Evolutionary conservation across 2,329 filamentous ascomycete species (phyloP), one percentile per base, ranked within the genome.

Genomic region (Cladophialophora psammophila): DNA sequence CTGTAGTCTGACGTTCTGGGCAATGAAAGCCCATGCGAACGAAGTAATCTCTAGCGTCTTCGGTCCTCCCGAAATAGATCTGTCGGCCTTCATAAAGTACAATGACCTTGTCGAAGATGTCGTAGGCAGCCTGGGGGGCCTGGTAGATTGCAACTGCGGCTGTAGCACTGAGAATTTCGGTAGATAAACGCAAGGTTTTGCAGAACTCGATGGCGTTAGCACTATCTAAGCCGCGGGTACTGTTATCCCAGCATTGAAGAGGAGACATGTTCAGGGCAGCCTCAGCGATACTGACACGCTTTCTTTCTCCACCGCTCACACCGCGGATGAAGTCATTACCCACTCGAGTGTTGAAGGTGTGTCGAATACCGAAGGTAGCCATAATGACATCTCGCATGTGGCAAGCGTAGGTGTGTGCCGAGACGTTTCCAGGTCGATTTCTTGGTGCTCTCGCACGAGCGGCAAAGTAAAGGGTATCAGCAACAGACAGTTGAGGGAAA

Each of bases 51-150:
- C 85, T 89, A 0, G 91, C 91, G 2, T 84, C 78, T 5, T 75
- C 75, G 0, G 88, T 86, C 0, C 84, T 85, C 0, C 91, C 92
- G 71, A 90, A 94, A 80, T 88, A 94, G 73, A 94, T 94, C 74
- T 94, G 86, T 0, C 89, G 85, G 0, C 91, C 92, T 74, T 93
- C 89, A 73, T 94, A 93, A 0, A 94, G 80, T 0, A 94, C 89
- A 0, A 88, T 83, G 0, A 86, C 87, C 75, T 93, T 93, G 78
- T 94, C 90, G 72, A 94, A 94, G 15, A 88, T 79, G 63, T 89
- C 85, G 64, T 84, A 84, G 13, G 84, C 82, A 52, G 77, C 79
- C 67, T 85, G 81, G 13, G 81, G 82, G 18, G 82, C 82, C 70
- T 85, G 83, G 72, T 89, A 89, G 13, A 88, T 86, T 0, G 87